Percentiles rank a stretch among this genome's conserved stretches.
These are phyloP conservation scores for Backusella psychrophila DNA, from an alignment of 192 early-diverging fungal species.

Conservation along the genomic window DNA sequence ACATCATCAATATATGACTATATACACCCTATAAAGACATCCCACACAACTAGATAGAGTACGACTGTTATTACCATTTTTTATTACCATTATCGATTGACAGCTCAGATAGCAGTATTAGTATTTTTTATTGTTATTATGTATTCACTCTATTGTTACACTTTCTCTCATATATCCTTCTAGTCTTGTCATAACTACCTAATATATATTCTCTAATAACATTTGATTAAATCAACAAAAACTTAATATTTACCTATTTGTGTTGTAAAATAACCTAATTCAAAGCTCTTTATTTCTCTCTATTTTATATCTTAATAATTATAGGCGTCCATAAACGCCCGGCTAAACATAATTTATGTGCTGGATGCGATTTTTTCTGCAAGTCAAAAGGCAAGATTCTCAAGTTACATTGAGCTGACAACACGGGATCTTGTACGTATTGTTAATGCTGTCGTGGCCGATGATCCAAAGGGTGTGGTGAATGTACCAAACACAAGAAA, in stretches of 20 bases:
- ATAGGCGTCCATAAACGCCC: conserved; percentile 47
- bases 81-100: not conserved
- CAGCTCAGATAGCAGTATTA: not conserved
- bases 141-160: not conserved
- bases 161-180: not conserved
- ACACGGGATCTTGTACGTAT: conserved; percentile 41
- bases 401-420: conserved; percentile 50
- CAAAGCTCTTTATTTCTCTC: not conserved
- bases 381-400: conserved; percentile 42
- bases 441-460: conserved; percentile 40
- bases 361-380: conserved; percentile 51
- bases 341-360: conserved; percentile 58
- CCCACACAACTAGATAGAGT: not conserved
- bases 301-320: not conserved
- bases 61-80: not conserved
- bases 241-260: not conserved
- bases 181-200: not conserved
- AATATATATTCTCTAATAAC: not conserved
- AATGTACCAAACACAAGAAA: conserved; percentile 53
- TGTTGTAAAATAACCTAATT: not conserved
- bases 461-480: conserved; percentile 48
- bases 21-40: not conserved
- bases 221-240: conserved; percentile 1
- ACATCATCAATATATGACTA: not conserved
- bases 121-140: not conserved